These are phyloP conservation scores for Penicillium vulpinum DNA, from an alignment of 2,329 filamentous ascomycete species.

Conservation along the genomic window DNA sequence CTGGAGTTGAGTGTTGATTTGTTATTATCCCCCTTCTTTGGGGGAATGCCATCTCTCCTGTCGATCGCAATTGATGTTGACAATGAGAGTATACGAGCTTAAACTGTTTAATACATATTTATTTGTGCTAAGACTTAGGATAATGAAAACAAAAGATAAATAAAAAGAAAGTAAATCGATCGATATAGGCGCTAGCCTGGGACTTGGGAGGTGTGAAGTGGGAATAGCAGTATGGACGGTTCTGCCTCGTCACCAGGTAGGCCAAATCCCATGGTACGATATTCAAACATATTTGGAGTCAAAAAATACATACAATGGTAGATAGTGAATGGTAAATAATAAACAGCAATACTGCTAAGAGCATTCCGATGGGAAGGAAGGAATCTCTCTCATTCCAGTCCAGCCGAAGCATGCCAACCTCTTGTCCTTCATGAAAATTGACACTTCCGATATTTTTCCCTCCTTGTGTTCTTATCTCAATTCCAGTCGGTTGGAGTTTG, in stretches of 20 bases:
- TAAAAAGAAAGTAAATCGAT: too few relatives aligned
- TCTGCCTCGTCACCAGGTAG: neutral
- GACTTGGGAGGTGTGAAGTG: neutral
- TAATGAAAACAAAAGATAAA: neutral
- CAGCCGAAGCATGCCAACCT: constrained; percentile 5
- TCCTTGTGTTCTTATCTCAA: neutral
- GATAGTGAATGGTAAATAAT: neutral
- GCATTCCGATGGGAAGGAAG: constrained; percentile 7
- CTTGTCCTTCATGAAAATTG: neutral
- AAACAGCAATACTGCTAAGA: neutral
- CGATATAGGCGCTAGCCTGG: neutral
- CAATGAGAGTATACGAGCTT: neutral
- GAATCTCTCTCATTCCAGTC: constrained; percentile 4
- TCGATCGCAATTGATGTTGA: constrained; percentile 3
- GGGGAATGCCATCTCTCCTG: neutral
- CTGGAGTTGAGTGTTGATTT: neutral
- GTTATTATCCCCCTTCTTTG: constrained; percentile 6
- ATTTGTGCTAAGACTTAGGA: neutral
- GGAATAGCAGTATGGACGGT: neutral
- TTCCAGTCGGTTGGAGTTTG: neutral
- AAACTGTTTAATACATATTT: neutral
- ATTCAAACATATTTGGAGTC: neutral
- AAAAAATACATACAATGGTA: neutral
- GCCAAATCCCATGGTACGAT: too few relatives aligned
- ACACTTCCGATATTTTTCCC: neutral